Base-by-base conservation (phyloP, 495 filamentous ascomycete species). In the Elasticomyces elasticus region DNA sequence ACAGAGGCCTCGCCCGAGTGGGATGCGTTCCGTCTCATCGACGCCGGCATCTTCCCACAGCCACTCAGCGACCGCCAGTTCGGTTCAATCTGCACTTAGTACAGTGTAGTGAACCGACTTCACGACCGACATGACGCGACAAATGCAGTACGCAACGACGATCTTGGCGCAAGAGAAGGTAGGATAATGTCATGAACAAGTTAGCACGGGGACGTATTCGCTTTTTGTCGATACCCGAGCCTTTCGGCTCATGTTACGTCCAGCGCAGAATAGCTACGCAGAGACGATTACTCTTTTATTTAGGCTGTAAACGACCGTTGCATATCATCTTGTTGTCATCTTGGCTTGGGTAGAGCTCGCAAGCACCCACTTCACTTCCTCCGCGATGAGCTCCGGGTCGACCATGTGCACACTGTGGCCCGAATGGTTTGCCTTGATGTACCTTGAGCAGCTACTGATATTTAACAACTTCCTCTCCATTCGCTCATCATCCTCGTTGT, bases 1-100 rank as follows among this genome's bases (percentile, higher is more conserved):
- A 77, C 74, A 7, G 74, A 76, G 54, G 62, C 53, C 4, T 63
- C 65, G 25, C 59, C 70, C n/a, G 74, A 76, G 59, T 77, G 74
- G 74, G 74, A 77, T 55, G 59, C 71, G 43, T 68, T 69, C 52
- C 59, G 63, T 31, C 55, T 76, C 24, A 60, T 76, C 25, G 68
- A 71, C 49, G 67, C 64, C 24, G 67, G 68, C 2, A 56, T 77
- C n/a, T 77, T 77, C 57, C 74, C 74, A 15, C 66, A 72, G 50
- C 72, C 68, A 13, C 48, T 51, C 11, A 51, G 12, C 15, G 17
- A 11, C 30, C 48, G 48, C 48, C 28, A 51, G 48, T 51, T 51
- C 48, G 22, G 48, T 23, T 19, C n/a, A 7, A 51, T 51, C 48
- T 51, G 48, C 48, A 22, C 2, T 26, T 51, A 51, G 15, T 15